A percentile compares a stretch with the other conserved stretches of the same genome.
Conservation (phyloP, 768 basidiomycete genomes). For the Brasilioporus rufonigricans region DNA sequence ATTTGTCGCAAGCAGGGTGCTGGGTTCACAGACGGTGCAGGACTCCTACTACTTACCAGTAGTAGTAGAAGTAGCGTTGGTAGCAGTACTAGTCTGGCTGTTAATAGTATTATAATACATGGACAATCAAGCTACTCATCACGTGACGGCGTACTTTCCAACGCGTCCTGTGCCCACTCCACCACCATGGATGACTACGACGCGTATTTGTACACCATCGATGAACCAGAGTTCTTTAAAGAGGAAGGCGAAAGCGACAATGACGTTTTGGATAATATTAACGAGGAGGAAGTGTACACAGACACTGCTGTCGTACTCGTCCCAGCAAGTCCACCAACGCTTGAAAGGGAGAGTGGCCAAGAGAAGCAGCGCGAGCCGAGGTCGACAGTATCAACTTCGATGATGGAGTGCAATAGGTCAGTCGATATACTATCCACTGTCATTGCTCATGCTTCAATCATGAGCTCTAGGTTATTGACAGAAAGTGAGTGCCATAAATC, state of each 20-base stretch:
- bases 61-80: too few relatives aligned
- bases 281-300: conserved; percentile 14
- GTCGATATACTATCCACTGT: background rate
- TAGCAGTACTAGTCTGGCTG: too few relatives aligned
- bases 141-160: too few relatives aligned
- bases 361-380: background rate
- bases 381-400: background rate
- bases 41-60: too few relatives aligned
- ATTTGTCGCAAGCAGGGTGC: too few relatives aligned
- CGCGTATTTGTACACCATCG: conserved; percentile 21
- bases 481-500: conserved; percentile 17
- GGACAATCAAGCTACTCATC: too few relatives aligned
- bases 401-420: conserved; percentile 17
- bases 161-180: conserved; percentile 3
- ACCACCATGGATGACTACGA: conserved; percentile 25
- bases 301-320: conserved; percentile 15
- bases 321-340: conserved; percentile 14
- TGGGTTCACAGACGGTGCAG: too few relatives aligned
- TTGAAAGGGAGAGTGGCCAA: background rate
- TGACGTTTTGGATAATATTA: conserved; percentile 23
- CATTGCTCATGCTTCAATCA: background rate
- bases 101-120: too few relatives aligned
- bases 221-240: conserved; percentile 6
- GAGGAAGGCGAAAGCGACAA: conserved; percentile 17
- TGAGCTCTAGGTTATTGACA: conserved; percentile 19